These are phyloP conservation scores for Bryoglossum gracile DNA, from an alignment of 495 filamentous ascomycete species.

Conservation along the genomic window DNA sequence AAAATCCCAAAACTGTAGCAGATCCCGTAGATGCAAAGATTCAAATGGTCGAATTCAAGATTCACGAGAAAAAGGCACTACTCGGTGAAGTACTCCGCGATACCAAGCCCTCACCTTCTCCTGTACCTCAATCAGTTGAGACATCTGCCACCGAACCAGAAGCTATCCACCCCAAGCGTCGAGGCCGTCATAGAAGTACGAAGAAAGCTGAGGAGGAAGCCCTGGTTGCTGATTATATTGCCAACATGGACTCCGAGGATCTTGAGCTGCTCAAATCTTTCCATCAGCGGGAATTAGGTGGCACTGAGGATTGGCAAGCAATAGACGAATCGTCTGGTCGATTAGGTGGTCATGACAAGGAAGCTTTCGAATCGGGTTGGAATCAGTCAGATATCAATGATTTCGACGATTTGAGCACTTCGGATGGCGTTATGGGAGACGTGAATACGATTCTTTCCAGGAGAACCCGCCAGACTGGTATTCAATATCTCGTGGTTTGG, in stretches of 20 bases:
- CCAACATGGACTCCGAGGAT: constrained; percentile 48
- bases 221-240: constrained; percentile 66
- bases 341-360: not conserved
- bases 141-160: constrained; percentile 1
- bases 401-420: constrained; percentile 41
- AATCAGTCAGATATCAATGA: constrained; percentile 33
- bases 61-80: constrained; percentile 16
- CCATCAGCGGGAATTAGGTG: constrained; percentile 41
- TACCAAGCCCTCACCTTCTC: not conserved
- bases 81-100: constrained; percentile 1
- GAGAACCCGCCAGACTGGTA: constrained; percentile 34
- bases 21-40: constrained; percentile 17
- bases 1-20: not conserved
- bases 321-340: constrained; percentile 20
- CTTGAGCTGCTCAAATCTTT: constrained; percentile 19
- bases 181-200: not conserved
- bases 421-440: constrained; percentile 25
- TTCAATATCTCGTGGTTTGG: constrained; percentile 47
- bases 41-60: constrained; percentile 22
- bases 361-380: constrained; percentile 30
- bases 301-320: constrained; percentile 27
- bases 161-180: not conserved
- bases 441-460: constrained; percentile 35
- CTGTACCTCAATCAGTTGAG: not conserved
- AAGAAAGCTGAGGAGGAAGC: constrained; percentile 43